Evolutionary conservation across 139 green algal genomes (phyloP).

Genomic region (Eudorina sp.): DNA sequence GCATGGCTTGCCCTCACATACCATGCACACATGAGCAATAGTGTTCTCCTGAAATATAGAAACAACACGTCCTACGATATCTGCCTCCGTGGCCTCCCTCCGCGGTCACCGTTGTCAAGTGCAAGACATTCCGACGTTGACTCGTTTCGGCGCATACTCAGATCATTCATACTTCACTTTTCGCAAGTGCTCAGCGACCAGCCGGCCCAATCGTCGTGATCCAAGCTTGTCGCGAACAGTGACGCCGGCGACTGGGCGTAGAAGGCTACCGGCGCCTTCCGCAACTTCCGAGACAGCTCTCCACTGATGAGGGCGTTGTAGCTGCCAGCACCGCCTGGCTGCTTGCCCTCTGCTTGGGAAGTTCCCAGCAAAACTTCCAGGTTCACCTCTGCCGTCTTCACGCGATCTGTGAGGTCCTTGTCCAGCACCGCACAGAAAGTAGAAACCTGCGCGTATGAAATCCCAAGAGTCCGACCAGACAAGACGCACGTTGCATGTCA

Average conservation of each 20-base stretch:
- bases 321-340: slow-evolving; percentile 43
- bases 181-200: neutral
- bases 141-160: too few species aligned
- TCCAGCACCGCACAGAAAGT: slow-evolving; percentile 80
- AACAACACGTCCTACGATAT: too few species aligned
- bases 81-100: too few species aligned
- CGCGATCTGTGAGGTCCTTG: slow-evolving; percentile 87
- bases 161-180: too few species aligned
- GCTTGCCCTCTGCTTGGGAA: neutral
- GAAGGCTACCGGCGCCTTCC: slow-evolving; percentile 64
- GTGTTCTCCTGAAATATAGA: too few species aligned
- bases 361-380: slow-evolving; percentile 67
- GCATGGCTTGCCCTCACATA: neutral
- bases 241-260: slow-evolving; percentile 52
- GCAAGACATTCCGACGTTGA: too few species aligned
- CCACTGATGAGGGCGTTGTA: slow-evolving; percentile 81
- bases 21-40: too few species aligned
- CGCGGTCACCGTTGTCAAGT: too few species aligned
- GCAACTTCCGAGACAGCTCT: slow-evolving; percentile 80
- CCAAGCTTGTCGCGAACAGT: slow-evolving; percentile 57
- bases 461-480: too few species aligned
- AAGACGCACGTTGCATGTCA: too few species aligned
- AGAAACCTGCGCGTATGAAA: slow-evolving; percentile 87
- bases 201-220: slow-evolving; percentile 7
- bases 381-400: slow-evolving; percentile 87